phyloP scores from a whole-genome alignment of 345 rosid species.

The Eucalyptus regnans region DNA sequence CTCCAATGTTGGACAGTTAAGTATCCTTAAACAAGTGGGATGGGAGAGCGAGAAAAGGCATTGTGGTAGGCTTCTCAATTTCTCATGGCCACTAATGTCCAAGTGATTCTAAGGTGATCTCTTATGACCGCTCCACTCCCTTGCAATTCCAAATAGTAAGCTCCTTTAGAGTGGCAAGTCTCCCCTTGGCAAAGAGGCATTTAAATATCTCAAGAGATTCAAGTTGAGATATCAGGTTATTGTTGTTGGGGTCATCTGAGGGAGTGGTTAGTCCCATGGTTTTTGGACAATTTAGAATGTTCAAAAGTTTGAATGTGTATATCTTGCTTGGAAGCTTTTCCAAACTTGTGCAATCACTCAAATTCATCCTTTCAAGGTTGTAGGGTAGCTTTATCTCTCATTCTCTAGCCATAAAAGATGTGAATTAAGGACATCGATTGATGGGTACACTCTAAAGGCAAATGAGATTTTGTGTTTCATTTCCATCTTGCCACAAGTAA shows the following conservation, averaged over 20 bases:
- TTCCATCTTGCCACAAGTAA: neutral
- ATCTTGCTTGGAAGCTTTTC: neutral
- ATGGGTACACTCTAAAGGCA: too few relatives aligned
- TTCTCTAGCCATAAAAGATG: neutral
- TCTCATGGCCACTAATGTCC: neutral
- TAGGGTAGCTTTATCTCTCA: neutral
- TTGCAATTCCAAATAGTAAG: neutral
- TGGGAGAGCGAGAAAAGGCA: neutral
- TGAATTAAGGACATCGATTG: too few relatives aligned
- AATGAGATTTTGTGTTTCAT: neutral
- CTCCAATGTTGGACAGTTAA: neutral
- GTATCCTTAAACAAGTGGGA: neutral
- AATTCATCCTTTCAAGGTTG: neutral
- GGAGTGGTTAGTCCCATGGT: too few relatives aligned
- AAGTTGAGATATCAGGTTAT: neutral
- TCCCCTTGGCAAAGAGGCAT: too few relatives aligned
- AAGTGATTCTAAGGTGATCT: neutral
- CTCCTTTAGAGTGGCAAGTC: too few relatives aligned
- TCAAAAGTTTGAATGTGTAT: neutral
- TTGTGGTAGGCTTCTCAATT: neutral
- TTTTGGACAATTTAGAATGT: neutral
- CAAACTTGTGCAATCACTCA: neutral
- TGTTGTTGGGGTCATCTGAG: accelerated
- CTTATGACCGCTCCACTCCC: neutral
- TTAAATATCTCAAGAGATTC: too few relatives aligned